A percentile compares a stretch with the other conserved stretches of the same genome.
phyloP scores from a whole-genome alignment of 2,329 filamentous ascomycete species.

The Exutisphaerella laricina region DNA sequence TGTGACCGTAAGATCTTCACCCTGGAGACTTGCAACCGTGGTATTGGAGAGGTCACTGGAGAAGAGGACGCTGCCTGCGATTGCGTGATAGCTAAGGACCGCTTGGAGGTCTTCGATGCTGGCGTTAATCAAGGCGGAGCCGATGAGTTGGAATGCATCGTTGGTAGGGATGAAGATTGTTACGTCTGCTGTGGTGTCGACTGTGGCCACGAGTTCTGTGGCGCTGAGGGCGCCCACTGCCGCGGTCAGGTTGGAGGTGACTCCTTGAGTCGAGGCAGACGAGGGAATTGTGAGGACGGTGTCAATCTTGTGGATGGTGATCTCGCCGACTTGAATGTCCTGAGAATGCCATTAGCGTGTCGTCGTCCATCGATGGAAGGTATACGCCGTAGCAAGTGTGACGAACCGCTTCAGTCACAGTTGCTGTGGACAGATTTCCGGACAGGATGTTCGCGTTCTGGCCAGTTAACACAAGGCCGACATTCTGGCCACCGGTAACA shows the following conservation, averaged over 20 bases:
- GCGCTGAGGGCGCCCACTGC: constrained; percentile 10
- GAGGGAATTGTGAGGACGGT: constrained; percentile 11
- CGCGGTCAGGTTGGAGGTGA: constrained; percentile 13
- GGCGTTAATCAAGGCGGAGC: not conserved
- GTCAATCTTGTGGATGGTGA: constrained; percentile 19
- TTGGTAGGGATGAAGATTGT: constrained; percentile 18
- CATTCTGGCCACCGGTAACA: constrained; percentile 36
- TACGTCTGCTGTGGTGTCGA: constrained; percentile 14
- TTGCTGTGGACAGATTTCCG: constrained; percentile 32
- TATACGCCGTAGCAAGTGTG: not conserved
- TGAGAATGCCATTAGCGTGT: constrained; percentile 1
- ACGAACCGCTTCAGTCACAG: constrained; percentile 31
- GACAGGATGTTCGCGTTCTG: constrained; percentile 33
- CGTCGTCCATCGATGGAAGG: not conserved
- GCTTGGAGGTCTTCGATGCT: not conserved
- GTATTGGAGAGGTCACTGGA: constrained; percentile 13
- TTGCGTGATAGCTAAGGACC: constrained; percentile 7
- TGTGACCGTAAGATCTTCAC: constrained; percentile 24
- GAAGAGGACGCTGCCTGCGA: constrained; percentile 5
- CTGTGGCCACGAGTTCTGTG: constrained; percentile 4
- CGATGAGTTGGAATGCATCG: not conserved
- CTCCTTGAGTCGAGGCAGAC: constrained; percentile 4
- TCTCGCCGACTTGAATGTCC: constrained; percentile 15
- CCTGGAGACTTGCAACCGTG: constrained; percentile 6
- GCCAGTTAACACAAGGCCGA: constrained; percentile 33